Percentiles rank a stretch among this genome's conserved stretches.
Evolutionary conservation across 176 grass and related monocot species (phyloP).

Genomic region (Aegilops umbellulata): DNA sequence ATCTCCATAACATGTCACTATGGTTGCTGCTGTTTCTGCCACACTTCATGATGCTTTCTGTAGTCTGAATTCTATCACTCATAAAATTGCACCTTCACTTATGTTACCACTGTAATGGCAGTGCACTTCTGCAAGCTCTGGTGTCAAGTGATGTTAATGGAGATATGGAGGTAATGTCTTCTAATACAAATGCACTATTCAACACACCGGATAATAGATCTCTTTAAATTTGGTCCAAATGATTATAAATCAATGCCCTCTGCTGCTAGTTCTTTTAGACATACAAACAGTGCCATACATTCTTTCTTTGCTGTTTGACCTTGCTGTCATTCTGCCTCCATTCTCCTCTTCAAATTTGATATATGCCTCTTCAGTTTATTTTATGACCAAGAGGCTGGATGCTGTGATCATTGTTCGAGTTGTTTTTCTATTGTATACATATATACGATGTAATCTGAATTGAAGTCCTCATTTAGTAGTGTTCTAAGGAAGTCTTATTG

Average conservation of each 20-base stretch:
- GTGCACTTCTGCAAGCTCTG: conserved; percentile 85
- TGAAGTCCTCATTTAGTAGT: not conserved
- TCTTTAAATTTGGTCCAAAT: conserved; percentile 14
- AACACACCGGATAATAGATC: not conserved
- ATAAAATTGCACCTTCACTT: conserved; percentile 8
- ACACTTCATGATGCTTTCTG: conserved; percentile 5
- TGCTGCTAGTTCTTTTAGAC: conserved; percentile 12
- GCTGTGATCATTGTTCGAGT: not conserved
- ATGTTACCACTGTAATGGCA: conserved; percentile 53
- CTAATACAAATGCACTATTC: conserved; percentile 12
- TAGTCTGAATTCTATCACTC: conserved; percentile 21
- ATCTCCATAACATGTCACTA: not conserved
- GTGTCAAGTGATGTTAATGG: conserved; percentile 72
- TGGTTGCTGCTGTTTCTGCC: not conserved
- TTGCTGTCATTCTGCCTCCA: not conserved
- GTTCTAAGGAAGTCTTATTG: conserved; percentile 9
- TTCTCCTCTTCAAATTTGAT: conserved; percentile 16
- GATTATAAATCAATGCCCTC: not conserved
- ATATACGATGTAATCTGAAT: not conserved
- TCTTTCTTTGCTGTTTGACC: not conserved
- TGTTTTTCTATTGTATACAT: conserved; percentile 20
- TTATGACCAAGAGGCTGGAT: not conserved
- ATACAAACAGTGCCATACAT: not conserved
- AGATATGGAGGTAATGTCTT: conserved; percentile 76
- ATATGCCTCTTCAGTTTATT: not conserved